Conservation (phyloP, 2,329 filamentous ascomycete genomes). For the Microdochium bolleyi region DNA sequence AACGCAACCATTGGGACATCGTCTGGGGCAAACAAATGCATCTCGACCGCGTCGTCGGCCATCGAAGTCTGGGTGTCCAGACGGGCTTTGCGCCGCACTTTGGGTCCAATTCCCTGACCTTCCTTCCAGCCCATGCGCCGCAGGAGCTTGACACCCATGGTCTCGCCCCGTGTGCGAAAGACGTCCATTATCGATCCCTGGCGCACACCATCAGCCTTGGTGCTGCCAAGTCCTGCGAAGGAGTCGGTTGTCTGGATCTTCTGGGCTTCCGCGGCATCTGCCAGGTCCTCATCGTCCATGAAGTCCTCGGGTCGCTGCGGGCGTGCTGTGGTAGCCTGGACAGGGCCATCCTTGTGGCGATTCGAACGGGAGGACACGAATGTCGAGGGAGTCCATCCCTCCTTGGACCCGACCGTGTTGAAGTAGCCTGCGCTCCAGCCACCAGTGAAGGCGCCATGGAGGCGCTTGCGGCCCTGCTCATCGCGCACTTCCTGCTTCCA, state of each 20-base stretch:
- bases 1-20: conserved; percentile 65
- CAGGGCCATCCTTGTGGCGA: conserved; percentile 54
- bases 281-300: conserved; percentile 96
- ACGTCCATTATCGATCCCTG: conserved; percentile 58
- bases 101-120: conserved; percentile 87
- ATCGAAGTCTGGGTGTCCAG: conserved; percentile 43
- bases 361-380: conserved; percentile 86
- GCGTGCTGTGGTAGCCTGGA: conserved; percentile 1
- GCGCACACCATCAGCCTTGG: conserved; percentile 43
- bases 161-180: conserved; percentile 66
- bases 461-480: conserved; percentile 78
- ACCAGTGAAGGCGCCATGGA: conserved; percentile 95
- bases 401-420: conserved; percentile 96
- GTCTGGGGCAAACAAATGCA: conserved; percentile 78
- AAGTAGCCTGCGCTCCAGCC: conserved; percentile 97
- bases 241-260: conserved; percentile 63
- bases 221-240: conserved; percentile 70
- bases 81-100: conserved; percentile 65
- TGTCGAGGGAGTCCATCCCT: conserved; percentile 89
- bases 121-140: conserved; percentile 95
- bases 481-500: conserved; percentile 98
- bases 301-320: conserved; percentile 76
- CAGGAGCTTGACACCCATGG: conserved; percentile 77
- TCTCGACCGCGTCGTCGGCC: conserved; percentile 32
- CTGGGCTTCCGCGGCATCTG: conserved; percentile 73